Evolutionary conservation across 1,284 basidiomycete genomes (phyloP).

Genomic region (Agaricales sp.): DNA sequence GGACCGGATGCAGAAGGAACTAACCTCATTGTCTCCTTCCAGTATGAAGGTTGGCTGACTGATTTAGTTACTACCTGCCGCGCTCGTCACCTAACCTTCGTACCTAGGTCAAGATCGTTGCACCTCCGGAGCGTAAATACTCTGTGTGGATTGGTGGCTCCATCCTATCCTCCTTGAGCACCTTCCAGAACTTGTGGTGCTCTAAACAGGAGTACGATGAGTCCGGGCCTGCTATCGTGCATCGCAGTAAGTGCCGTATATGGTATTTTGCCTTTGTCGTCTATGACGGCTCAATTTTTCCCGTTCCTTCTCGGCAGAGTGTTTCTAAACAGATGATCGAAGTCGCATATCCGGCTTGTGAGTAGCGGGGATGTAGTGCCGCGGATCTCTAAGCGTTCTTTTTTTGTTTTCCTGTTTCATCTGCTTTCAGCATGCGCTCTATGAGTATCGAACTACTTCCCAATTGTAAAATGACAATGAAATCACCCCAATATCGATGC

Average conservation of each 20-base stretch:
- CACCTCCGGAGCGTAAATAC: constrained; percentile 89
- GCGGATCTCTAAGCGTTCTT: too few relatives aligned
- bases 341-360: too few relatives aligned
- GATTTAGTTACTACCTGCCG: background rate
- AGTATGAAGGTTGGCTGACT: constrained; percentile 73
- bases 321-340: too few relatives aligned
- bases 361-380: too few relatives aligned
- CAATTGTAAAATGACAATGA: too few relatives aligned
- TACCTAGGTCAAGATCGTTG: constrained; percentile 83
- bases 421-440: too few relatives aligned
- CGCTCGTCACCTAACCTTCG: background rate
- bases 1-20: constrained; percentile 98
- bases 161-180: constrained; percentile 90
- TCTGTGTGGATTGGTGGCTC: constrained; percentile 99
- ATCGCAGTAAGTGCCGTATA: constrained; percentile 45
- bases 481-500: too few relatives aligned
- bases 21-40: constrained; percentile 76
- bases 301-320: too few relatives aligned
- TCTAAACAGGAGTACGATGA: constrained; percentile 92
- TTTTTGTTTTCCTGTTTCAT: too few relatives aligned
- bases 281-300: too few relatives aligned
- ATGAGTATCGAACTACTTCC: too few relatives aligned
- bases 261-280: too few relatives aligned
- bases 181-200: constrained; percentile 94
- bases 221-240: constrained; percentile 76